A percentile compares a stretch with the other conserved stretches of the same genome.
phyloP scores from a whole-genome alignment of 768 basidiomycete genomes.

The Trametes gibbosa region DNA sequence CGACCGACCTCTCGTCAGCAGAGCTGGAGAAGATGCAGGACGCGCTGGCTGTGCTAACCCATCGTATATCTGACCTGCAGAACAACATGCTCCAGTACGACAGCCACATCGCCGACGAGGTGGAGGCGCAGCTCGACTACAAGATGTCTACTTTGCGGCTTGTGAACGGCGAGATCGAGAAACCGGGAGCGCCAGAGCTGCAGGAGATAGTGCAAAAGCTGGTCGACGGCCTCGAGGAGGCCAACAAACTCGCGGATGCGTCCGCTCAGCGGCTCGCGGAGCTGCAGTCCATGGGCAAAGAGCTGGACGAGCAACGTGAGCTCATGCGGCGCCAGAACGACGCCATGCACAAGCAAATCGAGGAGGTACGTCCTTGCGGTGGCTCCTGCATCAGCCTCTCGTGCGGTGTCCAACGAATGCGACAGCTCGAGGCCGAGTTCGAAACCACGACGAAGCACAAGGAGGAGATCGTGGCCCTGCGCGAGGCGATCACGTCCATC shows the following conservation, averaged over 20 bases:
- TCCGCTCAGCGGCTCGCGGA: not conserved
- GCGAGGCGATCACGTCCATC: conserved; percentile 19
- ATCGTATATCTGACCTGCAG: conserved; percentile 33
- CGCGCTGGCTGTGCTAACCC: conserved; percentile 28
- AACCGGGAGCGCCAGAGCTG: not conserved
- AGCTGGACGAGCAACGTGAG: not conserved
- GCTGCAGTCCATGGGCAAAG: not conserved
- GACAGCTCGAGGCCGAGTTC: no score
- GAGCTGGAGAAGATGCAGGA: conserved; percentile 31
- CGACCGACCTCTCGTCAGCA: conserved; percentile 7
- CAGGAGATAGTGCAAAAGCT: conserved; percentile 6
- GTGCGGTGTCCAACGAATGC: no score
- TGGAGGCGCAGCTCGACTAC: conserved; percentile 18
- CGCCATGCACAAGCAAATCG: conserved; percentile 5
- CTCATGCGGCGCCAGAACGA: not conserved
- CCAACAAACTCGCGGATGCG: not conserved
- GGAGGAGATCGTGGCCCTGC: conserved; percentile 22
- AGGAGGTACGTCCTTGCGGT: conserved; percentile 19
- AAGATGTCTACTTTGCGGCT: not conserved
- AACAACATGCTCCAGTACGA: conserved; percentile 38
- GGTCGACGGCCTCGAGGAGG: not conserved
- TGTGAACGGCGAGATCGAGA: not conserved
- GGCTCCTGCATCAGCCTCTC: no score
- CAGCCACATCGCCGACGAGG: conserved; percentile 30
- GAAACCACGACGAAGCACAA: not conserved